These are phyloP conservation scores for Mycena leptocephala DNA, from an alignment of 768 basidiomycete species.

Conservation along the genomic window DNA sequence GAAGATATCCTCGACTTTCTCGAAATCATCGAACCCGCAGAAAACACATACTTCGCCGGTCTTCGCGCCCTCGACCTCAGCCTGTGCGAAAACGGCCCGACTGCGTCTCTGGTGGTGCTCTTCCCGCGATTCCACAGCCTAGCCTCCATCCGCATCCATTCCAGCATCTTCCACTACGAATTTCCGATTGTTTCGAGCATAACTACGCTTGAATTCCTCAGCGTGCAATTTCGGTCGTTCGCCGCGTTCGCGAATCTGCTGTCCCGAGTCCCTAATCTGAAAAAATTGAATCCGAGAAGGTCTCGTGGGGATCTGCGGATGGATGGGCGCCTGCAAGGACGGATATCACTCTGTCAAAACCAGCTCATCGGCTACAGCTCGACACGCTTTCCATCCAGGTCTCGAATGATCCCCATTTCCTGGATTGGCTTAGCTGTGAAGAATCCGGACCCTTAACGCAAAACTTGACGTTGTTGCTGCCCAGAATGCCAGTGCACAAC, in stretches of 20 bases:
- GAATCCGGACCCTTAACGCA: neutral
- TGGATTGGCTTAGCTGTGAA: neutral
- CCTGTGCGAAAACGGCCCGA: neutral
- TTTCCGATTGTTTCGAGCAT: neutral
- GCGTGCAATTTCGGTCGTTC: neutral
- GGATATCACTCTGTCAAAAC: neutral
- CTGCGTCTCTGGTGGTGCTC: neutral
- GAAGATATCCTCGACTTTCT: neutral
- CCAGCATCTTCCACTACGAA: slow-evolving; percentile 1
- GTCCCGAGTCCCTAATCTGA: neutral
- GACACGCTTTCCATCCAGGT: neutral
- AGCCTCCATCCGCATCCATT: neutral
- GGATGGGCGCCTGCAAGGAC: neutral
- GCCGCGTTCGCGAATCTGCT: neutral
- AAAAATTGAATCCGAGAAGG: neutral
- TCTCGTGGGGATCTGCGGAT: neutral
- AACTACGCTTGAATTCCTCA: neutral
- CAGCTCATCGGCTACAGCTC: neutral
- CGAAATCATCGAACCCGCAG: neutral
- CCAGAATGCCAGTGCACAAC: neutral
- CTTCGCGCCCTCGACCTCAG: slow-evolving; percentile 3
- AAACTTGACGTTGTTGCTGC: neutral
- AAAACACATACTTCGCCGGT: neutral
- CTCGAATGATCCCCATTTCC: neutral
- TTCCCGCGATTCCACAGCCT: neutral